Evolutionary conservation across 2,329 filamentous ascomycete species (phyloP).

Genomic region (Hypoxylon sp.): DNA sequence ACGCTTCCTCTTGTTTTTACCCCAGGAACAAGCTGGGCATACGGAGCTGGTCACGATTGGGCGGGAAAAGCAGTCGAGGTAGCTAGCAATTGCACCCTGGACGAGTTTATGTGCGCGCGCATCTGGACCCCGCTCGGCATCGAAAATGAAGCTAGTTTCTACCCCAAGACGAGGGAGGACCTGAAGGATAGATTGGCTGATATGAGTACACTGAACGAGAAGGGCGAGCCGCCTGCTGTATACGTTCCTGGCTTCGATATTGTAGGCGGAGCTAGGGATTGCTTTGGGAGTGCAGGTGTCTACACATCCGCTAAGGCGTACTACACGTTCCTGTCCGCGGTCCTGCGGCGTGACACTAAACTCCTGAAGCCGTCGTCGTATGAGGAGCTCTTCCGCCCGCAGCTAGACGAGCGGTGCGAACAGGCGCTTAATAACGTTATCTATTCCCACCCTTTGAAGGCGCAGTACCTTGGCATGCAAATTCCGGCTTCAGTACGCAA

Average conservation of each 20-base stretch:
- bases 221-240: slow-evolving; percentile 44
- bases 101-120: slow-evolving; percentile 46
- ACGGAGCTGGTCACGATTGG: slow-evolving; percentile 48
- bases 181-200: slow-evolving; percentile 48
- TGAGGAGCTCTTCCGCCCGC: slow-evolving; percentile 50
- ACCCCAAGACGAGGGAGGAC: slow-evolving; percentile 39
- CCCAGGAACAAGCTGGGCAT: slow-evolving; percentile 45
- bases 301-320: slow-evolving; percentile 44
- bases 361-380: slow-evolving; percentile 45
- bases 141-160: slow-evolving; percentile 45
- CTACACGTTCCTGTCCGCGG: slow-evolving; percentile 48
- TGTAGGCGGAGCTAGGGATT: slow-evolving; percentile 41
- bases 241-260: slow-evolving; percentile 43
- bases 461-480: slow-evolving; percentile 40
- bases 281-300: slow-evolving; percentile 48
- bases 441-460: slow-evolving; percentile 30
- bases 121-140: slow-evolving; percentile 49
- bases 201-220: slow-evolving; percentile 43
- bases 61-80: slow-evolving; percentile 44
- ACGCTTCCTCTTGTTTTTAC: slow-evolving; percentile 42
- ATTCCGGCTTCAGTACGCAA: slow-evolving; percentile 45
- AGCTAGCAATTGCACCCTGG: slow-evolving; percentile 33
- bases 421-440: slow-evolving; percentile 49
- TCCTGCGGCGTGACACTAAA: slow-evolving; percentile 47
- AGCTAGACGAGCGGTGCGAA: slow-evolving; percentile 48